phyloP scores from a whole-genome alignment of 768 basidiomycete species.

The Pleurotus cornucopiae region DNA sequence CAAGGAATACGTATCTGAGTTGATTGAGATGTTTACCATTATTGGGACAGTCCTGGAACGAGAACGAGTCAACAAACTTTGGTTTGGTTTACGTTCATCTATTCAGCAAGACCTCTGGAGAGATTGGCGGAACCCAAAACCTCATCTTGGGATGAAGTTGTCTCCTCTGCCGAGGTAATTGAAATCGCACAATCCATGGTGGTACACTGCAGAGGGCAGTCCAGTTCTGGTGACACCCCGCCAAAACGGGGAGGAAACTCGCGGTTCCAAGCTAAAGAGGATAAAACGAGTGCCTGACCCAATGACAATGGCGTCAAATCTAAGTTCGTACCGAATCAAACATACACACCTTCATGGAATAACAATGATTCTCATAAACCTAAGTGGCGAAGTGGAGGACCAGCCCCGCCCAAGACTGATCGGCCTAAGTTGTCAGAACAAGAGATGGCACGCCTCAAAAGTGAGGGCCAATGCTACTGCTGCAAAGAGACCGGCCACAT shows the following conservation, averaged over 20 bases:
- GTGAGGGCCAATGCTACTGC: conserved; percentile 22
- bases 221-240: not conserved
- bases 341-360: not conserved
- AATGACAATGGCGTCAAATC: not conserved
- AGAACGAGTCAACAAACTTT: conserved; percentile 27
- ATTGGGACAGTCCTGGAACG: conserved; percentile 23
- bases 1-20: conserved; percentile 25
- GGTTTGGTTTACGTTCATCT: conserved; percentile 22
- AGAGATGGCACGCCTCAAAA: conserved; percentile 12
- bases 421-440: not conserved
- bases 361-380: not conserved
- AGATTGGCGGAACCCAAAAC: conserved; percentile 21
- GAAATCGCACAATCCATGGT: conserved; percentile 23
- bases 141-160: conserved; percentile 19
- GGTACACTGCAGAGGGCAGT: not conserved
- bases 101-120: conserved; percentile 26
- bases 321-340: no score
- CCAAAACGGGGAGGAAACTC: not conserved
- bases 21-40: conserved; percentile 27
- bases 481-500: conserved; percentile 24
- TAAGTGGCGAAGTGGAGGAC: not conserved
- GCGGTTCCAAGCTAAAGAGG: not conserved
- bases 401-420: not conserved
- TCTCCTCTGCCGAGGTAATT: conserved; percentile 21
- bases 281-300: not conserved